Base-by-base conservation (phyloP, 2,329 filamentous ascomycete genomes). In the Verticillium albo-atrum region DNA sequence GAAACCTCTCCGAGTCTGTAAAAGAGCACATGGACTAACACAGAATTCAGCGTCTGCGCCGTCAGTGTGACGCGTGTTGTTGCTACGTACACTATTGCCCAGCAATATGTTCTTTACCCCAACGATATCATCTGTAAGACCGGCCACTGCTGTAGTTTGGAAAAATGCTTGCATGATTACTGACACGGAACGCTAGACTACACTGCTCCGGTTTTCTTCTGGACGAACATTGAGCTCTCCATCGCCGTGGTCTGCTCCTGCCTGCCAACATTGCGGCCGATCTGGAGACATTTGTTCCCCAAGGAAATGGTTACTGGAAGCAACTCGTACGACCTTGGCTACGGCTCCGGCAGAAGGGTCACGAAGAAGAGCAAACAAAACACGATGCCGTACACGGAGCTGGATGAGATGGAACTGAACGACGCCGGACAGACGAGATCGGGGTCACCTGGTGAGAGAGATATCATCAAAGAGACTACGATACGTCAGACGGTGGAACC, bases 171-270 rank as follows among this genome's bases (percentile, higher is more conserved):
- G 6, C 5, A 26, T 6, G 27, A 2, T 20, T 32, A 2, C 53
- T 52, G 17, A 56, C 7, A 2, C 3, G 5, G 20, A 5, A 2
- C 23, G 4, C 15, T 47, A 68, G 67, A 69, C 35, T 68, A 69
- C 37, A 68, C 66, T 1, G 66, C 67, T 1, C 67, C 67, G 0
- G 65, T 65, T 2, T 68, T 72, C 27, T 71, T 72, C 65, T 77
- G 75, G 72, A 76, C 74, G 6, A 70, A 75, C 57, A 70, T 76
- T 59, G 75, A 77, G 61, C 71, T 75, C 63, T 74, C 74, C 59
- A 68, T 73, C 50, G 74, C 73, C 53, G 70, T 77, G 61, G 67
- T 76, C 17, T 76, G 75, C 60, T 68, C 74, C 42, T 75, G 73
- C 62, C 68, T 77, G 6, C 74, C 75, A 0, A 75, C 74, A 6